These are phyloP conservation scores for Alternaria sp. DNA, from an alignment of 2,329 filamentous ascomycete genomes.

Conservation along the genomic window DNA sequence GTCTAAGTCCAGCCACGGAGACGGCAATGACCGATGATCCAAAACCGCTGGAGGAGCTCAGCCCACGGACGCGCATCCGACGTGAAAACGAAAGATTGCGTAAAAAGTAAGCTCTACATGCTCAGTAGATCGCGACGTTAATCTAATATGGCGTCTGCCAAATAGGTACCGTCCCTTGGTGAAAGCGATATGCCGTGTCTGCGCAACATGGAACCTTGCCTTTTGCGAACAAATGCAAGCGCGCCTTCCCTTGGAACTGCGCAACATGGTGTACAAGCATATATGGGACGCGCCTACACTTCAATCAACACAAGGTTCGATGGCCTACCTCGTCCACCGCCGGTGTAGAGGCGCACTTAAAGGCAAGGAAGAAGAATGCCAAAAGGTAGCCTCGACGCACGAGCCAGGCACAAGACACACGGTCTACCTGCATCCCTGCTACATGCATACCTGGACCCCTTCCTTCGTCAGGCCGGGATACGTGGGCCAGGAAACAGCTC, in stretches of 20 bases:
- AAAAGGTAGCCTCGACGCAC: background rate
- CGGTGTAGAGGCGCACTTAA: background rate
- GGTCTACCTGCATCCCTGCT: too few relatives aligned
- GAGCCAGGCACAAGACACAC: background rate
- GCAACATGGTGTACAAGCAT: background rate
- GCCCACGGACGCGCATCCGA: too few relatives aligned
- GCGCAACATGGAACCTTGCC: background rate
- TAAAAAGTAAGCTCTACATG: background rate
- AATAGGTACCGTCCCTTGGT: background rate
- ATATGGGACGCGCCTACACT: background rate
- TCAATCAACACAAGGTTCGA: background rate
- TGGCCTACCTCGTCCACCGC: background rate
- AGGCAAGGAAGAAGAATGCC: background rate
- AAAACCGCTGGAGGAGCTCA: too few relatives aligned
- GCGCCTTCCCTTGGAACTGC: background rate
- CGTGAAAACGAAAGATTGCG: background rate
- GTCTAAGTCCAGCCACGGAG: too few relatives aligned
- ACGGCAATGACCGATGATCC: too few relatives aligned
- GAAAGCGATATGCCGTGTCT: background rate
- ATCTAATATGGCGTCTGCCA: background rate
- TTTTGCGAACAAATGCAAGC: background rate
- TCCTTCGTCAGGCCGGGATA: background rate
- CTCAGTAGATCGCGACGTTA: background rate
- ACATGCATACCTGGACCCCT: background rate
- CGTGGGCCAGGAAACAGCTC: background rate